Percentiles rank a stretch among this genome's conserved stretches.
These are phyloP conservation scores for Aspergillus candidus DNA, from an alignment of 2,329 filamentous ascomycete species.

Conservation along the genomic window DNA sequence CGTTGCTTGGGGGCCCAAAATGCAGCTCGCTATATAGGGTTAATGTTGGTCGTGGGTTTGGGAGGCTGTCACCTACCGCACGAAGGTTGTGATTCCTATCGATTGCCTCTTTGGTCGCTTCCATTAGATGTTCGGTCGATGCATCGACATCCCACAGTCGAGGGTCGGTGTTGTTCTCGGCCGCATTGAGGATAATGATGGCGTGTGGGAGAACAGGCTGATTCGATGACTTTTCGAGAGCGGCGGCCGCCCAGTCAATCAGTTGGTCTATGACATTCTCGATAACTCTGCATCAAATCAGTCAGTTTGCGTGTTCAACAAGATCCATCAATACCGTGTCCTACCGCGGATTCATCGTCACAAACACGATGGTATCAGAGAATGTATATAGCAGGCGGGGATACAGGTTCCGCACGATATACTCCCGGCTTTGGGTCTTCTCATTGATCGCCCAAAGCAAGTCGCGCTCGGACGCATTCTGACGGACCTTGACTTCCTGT, in stretches of 20 bases:
- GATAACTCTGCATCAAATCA: neutral
- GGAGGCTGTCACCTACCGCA: neutral
- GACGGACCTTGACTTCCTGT: neutral
- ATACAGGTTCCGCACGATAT: slow-evolving; percentile 1
- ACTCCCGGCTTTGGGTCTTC: slow-evolving; percentile 1
- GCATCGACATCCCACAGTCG: neutral
- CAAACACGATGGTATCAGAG: slow-evolving; percentile 2
- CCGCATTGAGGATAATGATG: neutral
- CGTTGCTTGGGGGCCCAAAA: neutral
- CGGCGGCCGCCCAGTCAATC: neutral
- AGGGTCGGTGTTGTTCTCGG: neutral
- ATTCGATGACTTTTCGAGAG: neutral
- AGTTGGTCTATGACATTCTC: slow-evolving; percentile 2
- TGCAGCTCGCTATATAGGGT: neutral
- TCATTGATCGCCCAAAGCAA: neutral
- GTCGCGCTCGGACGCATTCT: neutral
- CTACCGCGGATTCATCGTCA: neutral
- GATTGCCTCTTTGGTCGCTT: neutral
- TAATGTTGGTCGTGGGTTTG: neutral
- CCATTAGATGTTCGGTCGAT: slow-evolving; percentile 1
- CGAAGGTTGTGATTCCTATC: slow-evolving; percentile 1
- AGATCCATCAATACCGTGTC: neutral
- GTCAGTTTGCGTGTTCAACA: neutral
- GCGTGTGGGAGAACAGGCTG: slow-evolving; percentile 1
- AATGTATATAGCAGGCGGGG: slow-evolving; percentile 1